Percentiles rank a stretch among this genome's conserved stretches.
phyloP scores from a whole-genome alignment of 371 early-diverging fungal genomes.

The Blakeslea trispora region DNA sequence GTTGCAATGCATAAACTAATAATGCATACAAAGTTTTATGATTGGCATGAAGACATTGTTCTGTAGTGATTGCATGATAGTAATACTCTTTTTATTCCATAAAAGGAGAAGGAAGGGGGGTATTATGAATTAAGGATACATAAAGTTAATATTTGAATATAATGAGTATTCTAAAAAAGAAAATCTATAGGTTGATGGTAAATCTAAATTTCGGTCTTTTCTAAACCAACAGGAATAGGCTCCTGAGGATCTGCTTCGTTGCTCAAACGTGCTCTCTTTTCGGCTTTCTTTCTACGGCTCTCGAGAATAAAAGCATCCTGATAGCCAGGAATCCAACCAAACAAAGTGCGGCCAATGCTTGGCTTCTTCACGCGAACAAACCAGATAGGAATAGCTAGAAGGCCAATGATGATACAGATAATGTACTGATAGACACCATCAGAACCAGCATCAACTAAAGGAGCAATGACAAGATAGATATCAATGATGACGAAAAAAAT shows the following conservation, averaged over 20 bases:
- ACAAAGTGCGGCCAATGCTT: constrained; percentile 28
- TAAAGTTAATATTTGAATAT: background rate
- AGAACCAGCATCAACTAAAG: constrained; percentile 41
- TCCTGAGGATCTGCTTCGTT: background rate
- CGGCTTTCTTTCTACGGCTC: constrained; percentile 4
- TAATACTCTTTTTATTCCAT: too few species aligned
- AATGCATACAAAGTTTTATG: too few species aligned
- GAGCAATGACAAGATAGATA: constrained; percentile 40
- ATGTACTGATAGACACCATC: constrained; percentile 38
- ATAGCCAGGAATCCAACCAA: constrained; percentile 43
- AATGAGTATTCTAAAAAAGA: background rate
- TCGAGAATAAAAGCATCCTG: constrained; percentile 30
- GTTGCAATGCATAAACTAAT: too few species aligned
- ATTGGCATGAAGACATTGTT: too few species aligned
- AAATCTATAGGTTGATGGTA: background rate
- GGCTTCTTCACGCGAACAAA: constrained; percentile 41
- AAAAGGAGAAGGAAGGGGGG: too few species aligned
- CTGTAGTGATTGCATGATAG: too few species aligned
- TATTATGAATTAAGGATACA: background rate
- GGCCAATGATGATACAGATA: constrained; percentile 37
- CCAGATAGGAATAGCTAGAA: constrained; percentile 42
- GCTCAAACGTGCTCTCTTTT: background rate
- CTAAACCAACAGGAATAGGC: constrained; percentile 1
- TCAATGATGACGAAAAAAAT: constrained; percentile 38
- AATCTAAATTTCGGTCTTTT: constrained; percentile 6